A percentile compares a stretch with the other conserved stretches of the same genome.
phyloP scores from a whole-genome alignment of 208 protist species.

The Acanthamoeba castellanii region DNA sequence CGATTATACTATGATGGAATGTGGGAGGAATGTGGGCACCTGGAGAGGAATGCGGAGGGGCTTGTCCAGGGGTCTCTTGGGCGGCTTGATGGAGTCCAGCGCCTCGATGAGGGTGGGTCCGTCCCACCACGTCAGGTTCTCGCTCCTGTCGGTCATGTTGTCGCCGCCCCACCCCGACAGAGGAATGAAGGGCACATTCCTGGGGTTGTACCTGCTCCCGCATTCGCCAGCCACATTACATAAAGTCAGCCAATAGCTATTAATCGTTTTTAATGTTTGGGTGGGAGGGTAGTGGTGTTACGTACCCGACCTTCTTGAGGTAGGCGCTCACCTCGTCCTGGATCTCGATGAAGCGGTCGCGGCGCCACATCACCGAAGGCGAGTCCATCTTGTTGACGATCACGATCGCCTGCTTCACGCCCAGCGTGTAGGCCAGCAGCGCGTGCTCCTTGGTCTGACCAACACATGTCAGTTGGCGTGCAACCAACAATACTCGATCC shows the following conservation, averaged over 20 bases:
- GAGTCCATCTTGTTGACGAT: constrained; percentile 95
- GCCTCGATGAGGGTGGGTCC: constrained; percentile 94
- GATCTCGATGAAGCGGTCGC: constrained; percentile 91
- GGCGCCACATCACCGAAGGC: constrained; percentile 90
- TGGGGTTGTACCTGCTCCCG: constrained; percentile 87
- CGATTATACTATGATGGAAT: too few relatives aligned
- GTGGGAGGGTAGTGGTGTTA: too few relatives aligned
- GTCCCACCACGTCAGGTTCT: constrained; percentile 95
- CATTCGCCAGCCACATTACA: too few relatives aligned
- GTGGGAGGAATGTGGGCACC: constrained; percentile 85
- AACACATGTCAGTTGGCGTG: background rate
- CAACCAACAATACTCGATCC: too few relatives aligned
- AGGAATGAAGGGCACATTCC: constrained; percentile 95
- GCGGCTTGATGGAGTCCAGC: constrained; percentile 92
- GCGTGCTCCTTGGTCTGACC: constrained; percentile 91
- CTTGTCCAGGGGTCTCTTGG: constrained; percentile 94
- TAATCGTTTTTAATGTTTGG: too few relatives aligned
- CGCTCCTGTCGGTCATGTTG: constrained; percentile 93
- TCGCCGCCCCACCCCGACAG: constrained; percentile 97
- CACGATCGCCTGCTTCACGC: constrained; percentile 93
- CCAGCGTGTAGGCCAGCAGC: constrained; percentile 91
- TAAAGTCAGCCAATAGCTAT: too few relatives aligned
- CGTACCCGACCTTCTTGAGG: constrained; percentile 92
- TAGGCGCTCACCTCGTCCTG: constrained; percentile 75
- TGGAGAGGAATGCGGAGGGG: constrained; percentile 96